Conservation (phyloP, 305 asterid species). For the Andrographis paniculata region DNA sequence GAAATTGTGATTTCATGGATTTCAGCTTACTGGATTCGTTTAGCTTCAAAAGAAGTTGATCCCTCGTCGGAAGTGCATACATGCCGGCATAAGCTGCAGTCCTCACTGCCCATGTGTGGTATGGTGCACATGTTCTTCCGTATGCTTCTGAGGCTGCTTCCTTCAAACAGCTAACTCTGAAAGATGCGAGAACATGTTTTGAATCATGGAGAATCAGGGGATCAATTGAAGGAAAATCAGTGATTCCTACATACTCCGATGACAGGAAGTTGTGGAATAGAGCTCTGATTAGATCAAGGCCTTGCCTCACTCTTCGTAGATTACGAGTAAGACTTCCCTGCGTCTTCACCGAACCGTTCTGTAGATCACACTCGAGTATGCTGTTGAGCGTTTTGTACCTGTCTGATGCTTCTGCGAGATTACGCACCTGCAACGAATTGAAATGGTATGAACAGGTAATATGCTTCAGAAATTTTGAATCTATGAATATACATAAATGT, state of each 20-base stretch:
- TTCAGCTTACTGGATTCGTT: conserved; percentile 68
- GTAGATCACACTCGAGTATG: conserved; percentile 53
- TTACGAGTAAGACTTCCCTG: conserved; percentile 87
- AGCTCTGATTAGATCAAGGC: conserved; percentile 89
- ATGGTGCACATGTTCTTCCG: conserved; percentile 87
- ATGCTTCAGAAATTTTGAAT: too few relatives aligned
- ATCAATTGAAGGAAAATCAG: too few relatives aligned
- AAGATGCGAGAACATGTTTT: not conserved
- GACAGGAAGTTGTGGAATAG: conserved; percentile 78
- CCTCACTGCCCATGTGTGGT: conserved; percentile 92
- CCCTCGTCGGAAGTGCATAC: conserved; percentile 91
- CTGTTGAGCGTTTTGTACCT: conserved; percentile 40
- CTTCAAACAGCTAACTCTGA: conserved; percentile 59
- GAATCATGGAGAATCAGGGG: too few relatives aligned
- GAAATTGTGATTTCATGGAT: too few relatives aligned
- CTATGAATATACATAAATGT: not conserved
- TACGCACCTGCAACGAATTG: conserved; percentile 43
- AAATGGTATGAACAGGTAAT: too few relatives aligned
- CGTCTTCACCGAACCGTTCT: conserved; percentile 56
- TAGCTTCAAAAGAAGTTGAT: conserved; percentile 68
- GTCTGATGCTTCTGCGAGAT: conserved; percentile 62
- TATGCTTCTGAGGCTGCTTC: conserved; percentile 87
- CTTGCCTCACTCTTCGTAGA: conserved; percentile 95
- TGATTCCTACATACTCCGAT: conserved; percentile 36
- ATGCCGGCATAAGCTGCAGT: conserved; percentile 95